These are phyloP conservation scores for Glaciozyma martinii DNA, from an alignment of 768 basidiomycete genomes.

Conservation along the genomic window DNA sequence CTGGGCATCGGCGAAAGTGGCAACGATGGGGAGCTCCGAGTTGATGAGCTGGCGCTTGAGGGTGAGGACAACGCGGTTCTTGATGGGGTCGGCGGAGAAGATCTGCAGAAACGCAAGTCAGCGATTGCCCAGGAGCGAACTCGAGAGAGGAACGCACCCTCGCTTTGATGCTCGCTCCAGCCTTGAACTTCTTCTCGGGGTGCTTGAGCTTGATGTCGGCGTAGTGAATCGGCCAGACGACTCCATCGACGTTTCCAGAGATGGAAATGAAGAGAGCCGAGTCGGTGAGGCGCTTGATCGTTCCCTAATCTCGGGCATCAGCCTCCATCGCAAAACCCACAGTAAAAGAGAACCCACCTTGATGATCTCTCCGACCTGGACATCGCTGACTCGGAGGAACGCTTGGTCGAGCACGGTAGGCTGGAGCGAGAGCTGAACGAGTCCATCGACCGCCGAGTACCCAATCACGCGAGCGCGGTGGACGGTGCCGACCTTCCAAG, in stretches of 20 bases:
- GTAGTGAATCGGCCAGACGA: conserved; percentile 89
- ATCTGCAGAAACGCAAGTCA: conserved; percentile 47
- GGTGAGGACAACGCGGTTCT: conserved; percentile 73
- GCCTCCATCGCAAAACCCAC: neutral
- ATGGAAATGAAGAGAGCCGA: conserved; percentile 75
- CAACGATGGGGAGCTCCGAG: conserved; percentile 62
- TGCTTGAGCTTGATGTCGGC: conserved; percentile 87
- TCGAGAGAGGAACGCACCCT: conserved; percentile 49
- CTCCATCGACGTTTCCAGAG: conserved; percentile 78
- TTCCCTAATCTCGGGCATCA: conserved; percentile 41
- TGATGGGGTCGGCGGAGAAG: conserved; percentile 67
- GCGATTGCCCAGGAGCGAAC: neutral
- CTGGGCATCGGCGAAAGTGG: conserved; percentile 57
- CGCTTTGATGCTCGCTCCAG: conserved; percentile 72
- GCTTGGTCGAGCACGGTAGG: conserved; percentile 72
- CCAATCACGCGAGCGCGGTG: conserved; percentile 84
- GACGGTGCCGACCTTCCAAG: conserved; percentile 67
- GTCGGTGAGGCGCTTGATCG: conserved; percentile 73
- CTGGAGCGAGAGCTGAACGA: conserved; percentile 78
- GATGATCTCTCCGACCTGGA: conserved; percentile 74
- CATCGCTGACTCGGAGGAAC: conserved; percentile 71
- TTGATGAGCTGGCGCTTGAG: conserved; percentile 84
- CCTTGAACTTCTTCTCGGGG: conserved; percentile 81
- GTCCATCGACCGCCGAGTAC: conserved; percentile 72
- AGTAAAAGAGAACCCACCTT: conserved; percentile 48